These are phyloP conservation scores for Kluyveromyces wickerhamii DNA, from an alignment of 805 yeast genomes.

Conservation along the genomic window DNA sequence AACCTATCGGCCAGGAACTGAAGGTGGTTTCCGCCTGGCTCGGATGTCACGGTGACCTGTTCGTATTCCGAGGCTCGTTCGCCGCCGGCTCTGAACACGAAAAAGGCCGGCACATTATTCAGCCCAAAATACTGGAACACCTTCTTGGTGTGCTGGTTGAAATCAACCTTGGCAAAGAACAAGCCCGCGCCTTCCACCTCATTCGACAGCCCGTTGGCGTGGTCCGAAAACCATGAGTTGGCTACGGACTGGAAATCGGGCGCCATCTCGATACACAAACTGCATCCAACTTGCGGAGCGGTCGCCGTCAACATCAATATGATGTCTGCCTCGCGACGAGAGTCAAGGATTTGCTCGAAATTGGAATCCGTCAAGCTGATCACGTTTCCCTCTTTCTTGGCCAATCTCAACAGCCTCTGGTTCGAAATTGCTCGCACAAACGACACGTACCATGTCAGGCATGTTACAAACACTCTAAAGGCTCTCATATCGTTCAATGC, in stretches of 20 bases:
- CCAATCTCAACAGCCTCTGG: constrained; percentile 20
- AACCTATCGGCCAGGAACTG: constrained; percentile 24
- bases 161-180: constrained; percentile 71
- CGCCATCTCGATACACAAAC: constrained; percentile 58
- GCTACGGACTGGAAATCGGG: constrained; percentile 61
- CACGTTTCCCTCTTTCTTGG: constrained; percentile 30
- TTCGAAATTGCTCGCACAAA: constrained; percentile 15
- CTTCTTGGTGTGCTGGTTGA: constrained; percentile 46
- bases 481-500: constrained; percentile 1
- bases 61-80: constrained; percentile 23
- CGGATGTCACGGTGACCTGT: constrained; percentile 28
- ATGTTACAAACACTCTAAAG: constrained; percentile 3
- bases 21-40: constrained; percentile 31
- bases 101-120: constrained; percentile 73
- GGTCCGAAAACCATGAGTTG: constrained; percentile 51
- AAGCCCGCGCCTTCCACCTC: constrained; percentile 31
- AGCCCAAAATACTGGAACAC: constrained; percentile 38
- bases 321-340: constrained; percentile 61
- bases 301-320: constrained; percentile 70
- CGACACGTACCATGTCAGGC: constrained; percentile 7
- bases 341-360: constrained; percentile 46
- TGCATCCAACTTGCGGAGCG: constrained; percentile 66
- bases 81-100: constrained; percentile 50
- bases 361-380: constrained; percentile 52
- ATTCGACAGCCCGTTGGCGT: constrained; percentile 39